Evolutionary conservation across 2,329 filamentous ascomycete genomes (phyloP).

Genomic region (Aspergillus bombycis): DNA sequence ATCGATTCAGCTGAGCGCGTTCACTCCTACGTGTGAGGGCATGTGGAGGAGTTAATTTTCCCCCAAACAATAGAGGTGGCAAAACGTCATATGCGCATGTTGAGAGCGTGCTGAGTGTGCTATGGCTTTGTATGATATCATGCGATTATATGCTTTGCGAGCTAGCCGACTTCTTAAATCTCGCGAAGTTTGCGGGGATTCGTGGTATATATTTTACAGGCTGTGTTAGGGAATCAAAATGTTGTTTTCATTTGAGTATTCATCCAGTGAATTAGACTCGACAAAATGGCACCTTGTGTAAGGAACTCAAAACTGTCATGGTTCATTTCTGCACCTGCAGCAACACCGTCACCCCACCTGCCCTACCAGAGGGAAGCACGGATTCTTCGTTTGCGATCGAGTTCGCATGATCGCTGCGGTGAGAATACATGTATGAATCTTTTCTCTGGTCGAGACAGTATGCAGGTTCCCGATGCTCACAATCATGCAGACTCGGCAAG

Average conservation of each 20-base stretch:
- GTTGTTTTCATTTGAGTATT: not conserved
- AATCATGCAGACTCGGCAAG: not conserved
- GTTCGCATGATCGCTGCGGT: not conserved
- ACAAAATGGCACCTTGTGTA: not conserved
- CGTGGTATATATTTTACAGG: not conserved
- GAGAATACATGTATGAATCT: not conserved
- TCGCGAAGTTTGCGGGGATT: not conserved
- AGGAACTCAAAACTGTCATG: not conserved
- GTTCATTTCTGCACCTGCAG: not conserved
- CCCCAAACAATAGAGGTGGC: not conserved
- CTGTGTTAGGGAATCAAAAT: not conserved
- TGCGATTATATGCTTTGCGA: not conserved
- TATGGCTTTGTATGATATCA: slow-evolving; percentile 6
- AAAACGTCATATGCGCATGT: not conserved
- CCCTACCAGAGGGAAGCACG: not conserved
- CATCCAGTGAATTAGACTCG: not conserved
- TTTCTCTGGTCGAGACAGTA: not conserved
- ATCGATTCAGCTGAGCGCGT: slow-evolving; percentile 58
- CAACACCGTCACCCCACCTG: not conserved
- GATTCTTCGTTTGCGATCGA: not conserved
- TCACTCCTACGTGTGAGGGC: slow-evolving; percentile 51
- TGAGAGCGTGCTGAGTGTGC: not conserved
- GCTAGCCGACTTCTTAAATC: not conserved
- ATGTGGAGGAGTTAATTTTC: not conserved
- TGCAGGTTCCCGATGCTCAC: not conserved